Conservation (phyloP, 2,329 filamentous ascomycete genomes). For the Ceratocystis lukuohia region DNA sequence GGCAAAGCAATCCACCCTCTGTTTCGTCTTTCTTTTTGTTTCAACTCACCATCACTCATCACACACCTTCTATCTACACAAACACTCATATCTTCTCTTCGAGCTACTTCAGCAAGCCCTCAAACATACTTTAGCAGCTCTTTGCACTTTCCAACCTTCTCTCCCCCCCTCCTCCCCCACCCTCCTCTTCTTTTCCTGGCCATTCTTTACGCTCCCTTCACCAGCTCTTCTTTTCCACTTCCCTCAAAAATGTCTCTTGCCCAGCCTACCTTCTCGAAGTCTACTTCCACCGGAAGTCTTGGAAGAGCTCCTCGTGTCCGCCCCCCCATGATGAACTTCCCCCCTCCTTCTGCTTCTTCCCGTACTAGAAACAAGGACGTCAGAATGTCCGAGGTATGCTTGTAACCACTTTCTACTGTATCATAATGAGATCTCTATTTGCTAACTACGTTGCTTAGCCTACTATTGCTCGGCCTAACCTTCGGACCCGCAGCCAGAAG, state of each 20-base stretch:
- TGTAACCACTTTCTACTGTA: neutral
- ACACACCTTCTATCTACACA: neutral
- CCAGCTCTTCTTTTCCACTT: too few species aligned
- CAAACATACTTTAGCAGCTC: too few species aligned
- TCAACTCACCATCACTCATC: neutral
- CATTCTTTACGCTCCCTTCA: too few species aligned
- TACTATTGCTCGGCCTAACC: conserved; percentile 11
- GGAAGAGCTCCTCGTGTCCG: too few species aligned
- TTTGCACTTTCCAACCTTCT: too few species aligned
- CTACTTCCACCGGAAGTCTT: neutral
- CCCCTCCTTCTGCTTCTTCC: neutral
- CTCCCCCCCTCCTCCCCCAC: too few species aligned
- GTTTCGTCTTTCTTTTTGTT: neutral
- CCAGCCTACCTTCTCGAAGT: neutral
- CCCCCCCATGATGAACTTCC: neutral
- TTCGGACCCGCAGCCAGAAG: conserved; percentile 8
- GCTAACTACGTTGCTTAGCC: neutral
- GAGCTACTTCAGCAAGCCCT: too few species aligned
- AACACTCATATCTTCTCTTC: neutral
- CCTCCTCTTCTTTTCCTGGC: too few species aligned
- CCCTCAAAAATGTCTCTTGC: too few species aligned
- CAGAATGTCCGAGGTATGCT: neutral
- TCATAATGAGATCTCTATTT: neutral
- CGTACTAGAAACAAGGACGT: neutral
- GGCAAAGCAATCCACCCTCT: neutral